Evolutionary conservation across 176 grass and related monocot species (phyloP), one percentile per base, ranked within the genome.

Genomic region (Coix lacrymajobi): DNA sequence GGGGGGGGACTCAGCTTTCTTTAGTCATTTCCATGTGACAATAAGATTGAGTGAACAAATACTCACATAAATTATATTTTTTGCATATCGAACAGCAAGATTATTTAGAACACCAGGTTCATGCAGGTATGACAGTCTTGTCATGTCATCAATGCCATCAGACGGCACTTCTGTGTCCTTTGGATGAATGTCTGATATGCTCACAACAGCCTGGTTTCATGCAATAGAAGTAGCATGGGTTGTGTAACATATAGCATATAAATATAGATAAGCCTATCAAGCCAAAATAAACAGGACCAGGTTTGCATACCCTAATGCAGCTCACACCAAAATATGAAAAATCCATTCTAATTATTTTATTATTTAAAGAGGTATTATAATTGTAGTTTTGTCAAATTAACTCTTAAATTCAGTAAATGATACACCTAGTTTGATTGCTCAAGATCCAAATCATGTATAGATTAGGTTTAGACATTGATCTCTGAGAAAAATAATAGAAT

Each of bases 21-120:
- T 67, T 63, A 41, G 33, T 33, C 12, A 71, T 69, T 56, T 66
- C 49, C 32, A 40, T 6, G 41, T 80, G 70, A 85, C 10, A 58
- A 43, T 29, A 41, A 31, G 15, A 66, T 54, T 65, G 37, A 78
- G 33, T 39, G 40, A 78, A 41, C 45, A 80, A 77, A 33, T 16
- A 69, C 94, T 91, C 69, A 97, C 94, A 74, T 97, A 97, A 77
- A 97, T 97, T 78, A 90, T 88, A 85, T 92, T 92, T 62, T 87
- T 90, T 40, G 90, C 80, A 87, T 97, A 97, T 85, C 91, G 84
- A 69, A 87, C 66, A 17, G 85, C 79, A 6, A 97, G 79, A 85
- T 97, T 97, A 69, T 97, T 73, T 66, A 97, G 77, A 85, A 97
- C 94, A 58, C 94, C 94, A 81, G 94, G 94, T 62, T 97, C 94